phyloP scores from a whole-genome alignment of 1,284 basidiomycete species.

The Cutaneotrichosporon cyanovorans region DNA sequence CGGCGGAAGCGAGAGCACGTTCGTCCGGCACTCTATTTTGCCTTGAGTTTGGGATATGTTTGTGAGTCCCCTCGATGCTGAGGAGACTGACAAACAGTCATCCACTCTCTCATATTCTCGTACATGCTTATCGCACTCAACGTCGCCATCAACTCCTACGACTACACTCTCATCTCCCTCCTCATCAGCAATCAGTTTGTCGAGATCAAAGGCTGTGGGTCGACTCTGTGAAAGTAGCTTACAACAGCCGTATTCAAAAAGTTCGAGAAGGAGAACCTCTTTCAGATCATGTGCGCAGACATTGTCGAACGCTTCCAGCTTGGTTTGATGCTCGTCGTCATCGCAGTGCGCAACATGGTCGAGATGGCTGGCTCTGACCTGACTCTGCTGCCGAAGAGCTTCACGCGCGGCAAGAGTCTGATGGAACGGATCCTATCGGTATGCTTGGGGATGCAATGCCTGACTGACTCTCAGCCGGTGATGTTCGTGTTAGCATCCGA shows the following conservation, averaged over 20 bases:
- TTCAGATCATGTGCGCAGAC: slow-evolving; percentile 98
- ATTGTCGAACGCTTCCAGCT: slow-evolving; percentile 97
- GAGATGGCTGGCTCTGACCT: slow-evolving; percentile 86
- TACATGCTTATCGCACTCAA: slow-evolving; percentile 95
- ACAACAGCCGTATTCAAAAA: slow-evolving; percentile 81
- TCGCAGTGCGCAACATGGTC: slow-evolving; percentile 90
- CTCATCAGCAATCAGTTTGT: slow-evolving; percentile 98
- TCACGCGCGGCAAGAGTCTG: slow-evolving; percentile 69
- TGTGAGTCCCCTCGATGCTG: slow-evolving; percentile 50
- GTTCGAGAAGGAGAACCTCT: slow-evolving; percentile 99
- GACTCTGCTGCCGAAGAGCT: slow-evolving; percentile 72
- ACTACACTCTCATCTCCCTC: slow-evolving; percentile 88
- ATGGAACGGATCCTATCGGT: slow-evolving; percentile 77
- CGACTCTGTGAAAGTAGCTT: slow-evolving; percentile 7
- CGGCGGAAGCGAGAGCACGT: slow-evolving; percentile 43
- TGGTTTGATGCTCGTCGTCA: slow-evolving; percentile 79
- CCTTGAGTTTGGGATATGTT: slow-evolving; percentile 73
- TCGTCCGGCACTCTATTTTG: slow-evolving; percentile 76
- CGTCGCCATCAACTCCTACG: slow-evolving; percentile 97
- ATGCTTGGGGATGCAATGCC: slow-evolving; percentile 30
- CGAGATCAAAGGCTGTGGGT: slow-evolving; percentile 88
- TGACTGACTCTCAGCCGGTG: slow-evolving; percentile 59
- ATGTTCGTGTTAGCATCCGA: slow-evolving; percentile 85
- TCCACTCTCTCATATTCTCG: slow-evolving; percentile 89
- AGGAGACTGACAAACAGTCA: slow-evolving; percentile 51